Evolutionary conservation across 2,329 filamentous ascomycete genomes (phyloP).

Genomic region (Chaetomium globosum): DNA sequence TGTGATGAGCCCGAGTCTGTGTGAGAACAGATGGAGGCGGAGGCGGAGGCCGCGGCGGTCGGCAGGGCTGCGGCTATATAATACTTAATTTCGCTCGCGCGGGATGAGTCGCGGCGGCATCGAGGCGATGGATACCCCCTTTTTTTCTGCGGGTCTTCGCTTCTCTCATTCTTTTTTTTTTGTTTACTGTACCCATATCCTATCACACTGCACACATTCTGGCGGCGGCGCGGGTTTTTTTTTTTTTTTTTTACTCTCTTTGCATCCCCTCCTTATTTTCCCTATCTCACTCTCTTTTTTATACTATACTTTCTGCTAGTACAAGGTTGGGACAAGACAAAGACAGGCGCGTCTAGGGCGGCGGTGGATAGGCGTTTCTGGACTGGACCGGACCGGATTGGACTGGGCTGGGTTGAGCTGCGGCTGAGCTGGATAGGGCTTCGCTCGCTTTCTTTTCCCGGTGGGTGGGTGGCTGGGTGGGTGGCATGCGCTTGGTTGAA

Average conservation of each 20-base stretch:
- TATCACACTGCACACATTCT: background rate
- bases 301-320: background rate
- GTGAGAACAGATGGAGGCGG: slow-evolving; percentile 7
- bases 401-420: background rate
- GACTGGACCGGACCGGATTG: slow-evolving; percentile 1
- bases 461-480: background rate
- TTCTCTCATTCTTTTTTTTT: background rate
- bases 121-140: background rate
- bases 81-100: slow-evolving; percentile 8
- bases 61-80: background rate
- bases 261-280: slow-evolving; percentile 1
- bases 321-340: slow-evolving; percentile 9
- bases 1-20: slow-evolving; percentile 25
- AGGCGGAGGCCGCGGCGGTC: background rate
- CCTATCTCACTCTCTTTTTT: background rate
- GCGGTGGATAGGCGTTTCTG: slow-evolving; percentile 15
- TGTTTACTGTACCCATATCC: background rate
- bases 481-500: slow-evolving; percentile 3
- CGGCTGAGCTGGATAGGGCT: background rate
- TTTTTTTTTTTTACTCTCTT: background rate
- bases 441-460: background rate
- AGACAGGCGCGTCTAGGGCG: slow-evolving; percentile 3
- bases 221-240: background rate
- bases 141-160: background rate
- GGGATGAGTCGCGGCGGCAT: background rate